Evolutionary conservation across 345 rosid genomes (phyloP), one percentile per base, ranked within the genome.

Genomic region (Salix purpurea): DNA sequence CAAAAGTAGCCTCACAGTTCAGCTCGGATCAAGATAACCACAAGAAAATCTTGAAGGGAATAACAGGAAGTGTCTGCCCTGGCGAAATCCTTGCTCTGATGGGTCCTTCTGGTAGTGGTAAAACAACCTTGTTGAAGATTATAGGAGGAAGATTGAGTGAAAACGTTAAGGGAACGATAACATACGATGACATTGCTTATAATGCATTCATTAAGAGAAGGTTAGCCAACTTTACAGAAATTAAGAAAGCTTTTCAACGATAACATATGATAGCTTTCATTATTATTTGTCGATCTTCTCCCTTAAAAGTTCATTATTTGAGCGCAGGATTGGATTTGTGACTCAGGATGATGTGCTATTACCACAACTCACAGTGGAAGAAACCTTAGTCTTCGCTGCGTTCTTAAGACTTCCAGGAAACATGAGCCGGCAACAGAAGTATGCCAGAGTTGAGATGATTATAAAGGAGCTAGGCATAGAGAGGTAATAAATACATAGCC

Each of bases 21-120:
- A 85, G 74, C 82, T 32, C 76, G 77, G 97, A 90, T 75, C 86
- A 82, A 70, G 90, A 88, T 42, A 90, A 84, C 36, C 88, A 90
- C 90, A 96, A 92, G 85, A 88, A 87, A 34, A 92, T 96, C 74
- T 77, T 96, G 58, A 91, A 91, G 76, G 99, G 98, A 19, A 88
- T 96, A 40, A 91, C 97, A 26, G 97, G 99, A 70, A 87, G 98
- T 81, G 86, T 92, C 0, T 91, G 97, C 75, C 96, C 99, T 5
- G 99, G 95, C 9, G 95, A 96, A 80, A 91, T 96, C 70, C 95
- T 96, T 46, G 98, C 97, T 32, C 54, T 92, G 11, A 96, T 96
- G 99, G 99, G 98, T 80, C 98, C 99, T 88, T 92, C 99, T 6
- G 99, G 99, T 34, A 96, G 98, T 75, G 99, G 98, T 16, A 96